These are phyloP conservation scores for Protomyces arabidopsidicola DNA, from an alignment of 1,139 yeast species.

Conservation along the genomic window DNA sequence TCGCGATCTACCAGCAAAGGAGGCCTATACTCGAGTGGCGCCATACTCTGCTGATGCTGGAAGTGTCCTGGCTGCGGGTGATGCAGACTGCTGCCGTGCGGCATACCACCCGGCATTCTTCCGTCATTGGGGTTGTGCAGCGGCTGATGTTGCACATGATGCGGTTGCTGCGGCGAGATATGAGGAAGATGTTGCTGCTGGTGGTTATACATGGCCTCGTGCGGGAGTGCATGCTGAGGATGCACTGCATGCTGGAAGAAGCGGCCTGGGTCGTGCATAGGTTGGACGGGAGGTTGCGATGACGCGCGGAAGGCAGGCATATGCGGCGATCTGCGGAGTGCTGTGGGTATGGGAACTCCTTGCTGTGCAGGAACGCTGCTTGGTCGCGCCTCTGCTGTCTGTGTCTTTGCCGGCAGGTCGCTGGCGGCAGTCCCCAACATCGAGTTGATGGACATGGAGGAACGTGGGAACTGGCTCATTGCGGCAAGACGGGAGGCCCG, in stretches of 20 bases:
- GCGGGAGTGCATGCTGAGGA: background rate
- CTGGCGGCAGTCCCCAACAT: background rate
- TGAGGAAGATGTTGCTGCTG: background rate
- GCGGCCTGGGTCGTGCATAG: background rate
- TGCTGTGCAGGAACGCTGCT: background rate
- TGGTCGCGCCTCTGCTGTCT: background rate
- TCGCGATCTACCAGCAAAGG: background rate
- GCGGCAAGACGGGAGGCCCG: too few relatives aligned
- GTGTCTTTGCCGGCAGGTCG: background rate
- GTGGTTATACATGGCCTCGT: background rate
- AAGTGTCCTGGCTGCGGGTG: constrained; percentile 1
- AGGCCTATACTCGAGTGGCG: background rate
- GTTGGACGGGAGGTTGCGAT: background rate
- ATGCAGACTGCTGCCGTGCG: background rate
- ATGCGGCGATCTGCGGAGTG: background rate
- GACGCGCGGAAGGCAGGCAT: background rate
- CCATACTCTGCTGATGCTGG: background rate
- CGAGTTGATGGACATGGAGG: constrained; percentile 1
- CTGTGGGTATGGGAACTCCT: background rate
- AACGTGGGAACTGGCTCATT: background rate
- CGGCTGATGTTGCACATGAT: background rate
- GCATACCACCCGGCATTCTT: background rate
- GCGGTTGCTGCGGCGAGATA: background rate
- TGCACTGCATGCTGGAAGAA: background rate
- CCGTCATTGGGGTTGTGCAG: background rate